phyloP scores from a whole-genome alignment of 306 rosid species.

The Sechiopsis laciniata region DNA sequence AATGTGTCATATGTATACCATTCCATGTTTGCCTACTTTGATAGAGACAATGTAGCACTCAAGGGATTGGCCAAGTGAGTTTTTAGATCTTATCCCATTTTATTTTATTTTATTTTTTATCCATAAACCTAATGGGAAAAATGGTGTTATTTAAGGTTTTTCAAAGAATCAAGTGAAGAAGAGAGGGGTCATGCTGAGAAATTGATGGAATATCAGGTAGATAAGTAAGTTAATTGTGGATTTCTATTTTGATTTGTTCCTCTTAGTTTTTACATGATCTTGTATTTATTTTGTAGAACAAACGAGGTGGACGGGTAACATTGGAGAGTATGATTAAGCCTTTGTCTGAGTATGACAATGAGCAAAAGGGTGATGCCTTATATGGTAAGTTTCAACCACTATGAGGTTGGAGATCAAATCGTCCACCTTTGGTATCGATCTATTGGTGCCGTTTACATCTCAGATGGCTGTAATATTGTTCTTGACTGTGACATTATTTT shows the following conservation, averaged over 20 bases:
- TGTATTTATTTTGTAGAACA: slow-evolving; percentile 40
- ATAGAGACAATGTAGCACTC: slow-evolving; percentile 89
- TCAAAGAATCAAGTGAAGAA: slow-evolving; percentile 87
- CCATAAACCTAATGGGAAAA: not conserved
- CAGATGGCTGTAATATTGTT: too few species aligned
- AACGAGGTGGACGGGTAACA: slow-evolving; percentile 82
- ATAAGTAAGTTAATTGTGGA: not conserved
- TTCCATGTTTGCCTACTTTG: slow-evolving; percentile 89
- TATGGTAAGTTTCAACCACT: slow-evolving; percentile 37
- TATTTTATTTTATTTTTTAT: not conserved
- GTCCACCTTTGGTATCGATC: too few species aligned
- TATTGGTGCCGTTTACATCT: too few species aligned
- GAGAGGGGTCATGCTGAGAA: slow-evolving; percentile 93
- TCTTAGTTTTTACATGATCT: not conserved
- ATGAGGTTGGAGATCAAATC: too few species aligned
- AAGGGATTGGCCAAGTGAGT: slow-evolving; percentile 77
- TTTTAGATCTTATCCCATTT: not conserved
- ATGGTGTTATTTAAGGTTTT: slow-evolving; percentile 44
- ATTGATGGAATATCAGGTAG: slow-evolving; percentile 88
- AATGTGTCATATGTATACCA: slow-evolving; percentile 89
- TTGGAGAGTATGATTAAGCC: slow-evolving; percentile 67
- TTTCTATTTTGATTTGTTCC: not conserved
- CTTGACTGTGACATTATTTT: too few species aligned
- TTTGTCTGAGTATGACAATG: slow-evolving; percentile 58
- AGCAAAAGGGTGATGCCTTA: slow-evolving; percentile 67